Evolutionary conservation across 1,284 basidiomycete genomes (phyloP).

Genomic region (Puccinia novopanici): DNA sequence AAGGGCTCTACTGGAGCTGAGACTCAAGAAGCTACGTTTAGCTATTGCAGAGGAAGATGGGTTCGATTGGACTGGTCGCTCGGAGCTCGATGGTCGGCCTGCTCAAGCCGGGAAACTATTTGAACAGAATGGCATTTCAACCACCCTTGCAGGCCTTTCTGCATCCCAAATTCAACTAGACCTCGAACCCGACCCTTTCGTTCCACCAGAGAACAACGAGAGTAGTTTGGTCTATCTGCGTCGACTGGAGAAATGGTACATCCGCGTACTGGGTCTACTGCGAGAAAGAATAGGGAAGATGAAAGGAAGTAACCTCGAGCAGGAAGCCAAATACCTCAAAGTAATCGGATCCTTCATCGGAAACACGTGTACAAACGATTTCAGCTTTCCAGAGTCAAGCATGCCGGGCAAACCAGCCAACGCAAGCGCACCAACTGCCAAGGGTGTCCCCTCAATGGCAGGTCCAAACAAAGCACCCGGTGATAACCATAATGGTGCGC

Average conservation of each 20-base stretch:
- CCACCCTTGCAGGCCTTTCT: conserved; percentile 58
- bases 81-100: conserved; percentile 66
- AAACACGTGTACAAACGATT: conserved; percentile 42
- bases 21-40: conserved; percentile 76
- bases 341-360: conserved; percentile 53
- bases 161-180: conserved; percentile 53
- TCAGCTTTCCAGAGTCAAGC: conserved; percentile 30
- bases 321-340: conserved; percentile 54
- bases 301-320: conserved; percentile 53
- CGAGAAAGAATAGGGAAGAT: conserved; percentile 53
- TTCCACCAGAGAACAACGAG: conserved; percentile 58
- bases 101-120: conserved; percentile 67
- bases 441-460: not conserved
- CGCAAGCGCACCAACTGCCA: not conserved
- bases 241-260: conserved; percentile 77
- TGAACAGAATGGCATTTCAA: conserved; percentile 69
- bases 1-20: conserved; percentile 74
- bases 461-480: not conserved
- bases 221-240: conserved; percentile 68
- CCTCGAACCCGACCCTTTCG: conserved; percentile 63
- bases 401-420: not conserved
- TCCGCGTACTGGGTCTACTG: conserved; percentile 73
- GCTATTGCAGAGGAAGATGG: conserved; percentile 74
- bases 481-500: not conserved
- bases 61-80: conserved; percentile 87